Conservation (phyloP, 2,329 filamentous ascomycete genomes). For the Fusarium nisikadoi region DNA sequence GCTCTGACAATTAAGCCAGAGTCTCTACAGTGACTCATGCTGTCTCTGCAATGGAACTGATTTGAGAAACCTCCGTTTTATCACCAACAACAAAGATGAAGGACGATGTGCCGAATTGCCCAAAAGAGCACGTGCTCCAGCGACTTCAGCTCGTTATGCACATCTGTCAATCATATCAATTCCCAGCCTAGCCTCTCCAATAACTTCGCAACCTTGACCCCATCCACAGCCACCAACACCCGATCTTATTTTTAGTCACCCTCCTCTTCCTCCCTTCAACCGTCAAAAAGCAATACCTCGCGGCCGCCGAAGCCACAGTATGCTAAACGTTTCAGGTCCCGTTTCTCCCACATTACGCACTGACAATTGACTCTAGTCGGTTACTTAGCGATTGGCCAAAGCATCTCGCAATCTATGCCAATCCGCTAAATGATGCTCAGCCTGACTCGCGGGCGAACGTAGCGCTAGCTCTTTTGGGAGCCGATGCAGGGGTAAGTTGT, state of each 20-base stretch:
- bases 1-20: accelerated
- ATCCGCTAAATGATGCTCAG: neutral
- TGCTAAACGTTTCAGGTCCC: neutral
- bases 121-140: neutral
- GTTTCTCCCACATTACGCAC: neutral
- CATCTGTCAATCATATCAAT: neutral
- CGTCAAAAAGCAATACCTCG: neutral
- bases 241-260: neutral
- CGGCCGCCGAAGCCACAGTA: neutral
- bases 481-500: neutral
- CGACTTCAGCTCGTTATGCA: neutral
- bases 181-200: neutral
- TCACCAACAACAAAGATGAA: too few relatives aligned
- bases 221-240: neutral
- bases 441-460: neutral
- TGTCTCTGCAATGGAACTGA: accelerated
- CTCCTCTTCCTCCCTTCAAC: neutral
- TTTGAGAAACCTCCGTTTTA: too few relatives aligned
- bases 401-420: neutral
- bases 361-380: neutral
- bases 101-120: neutral
- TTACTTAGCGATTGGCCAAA: neutral
- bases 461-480: neutral
- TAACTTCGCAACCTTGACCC: neutral
- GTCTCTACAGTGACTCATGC: accelerated